Percentiles rank a stretch among this genome's conserved stretches.
These are phyloP conservation scores for Vitis rotundifolia DNA, from an alignment of 164 flowering plant genomes.

Conservation along the genomic window DNA sequence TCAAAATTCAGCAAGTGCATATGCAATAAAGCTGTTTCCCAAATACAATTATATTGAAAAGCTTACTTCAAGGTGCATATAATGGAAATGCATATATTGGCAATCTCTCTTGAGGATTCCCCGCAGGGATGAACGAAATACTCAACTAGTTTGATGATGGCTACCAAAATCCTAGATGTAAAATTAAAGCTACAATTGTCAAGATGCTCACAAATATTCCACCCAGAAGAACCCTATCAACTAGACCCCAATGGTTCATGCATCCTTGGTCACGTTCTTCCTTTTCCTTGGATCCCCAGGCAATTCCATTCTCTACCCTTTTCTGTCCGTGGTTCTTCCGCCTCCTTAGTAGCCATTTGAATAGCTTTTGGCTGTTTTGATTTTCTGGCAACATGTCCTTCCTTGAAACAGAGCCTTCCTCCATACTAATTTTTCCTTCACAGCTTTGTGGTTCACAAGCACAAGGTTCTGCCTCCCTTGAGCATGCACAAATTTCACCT, in stretches of 20 bases:
- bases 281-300: slow-evolving; percentile 15
- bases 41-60: too few relatives aligned
- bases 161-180: slow-evolving; percentile 30
- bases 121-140: neutral
- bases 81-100: neutral
- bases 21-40: too few relatives aligned
- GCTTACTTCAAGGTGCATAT: too few relatives aligned
- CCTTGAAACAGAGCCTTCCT: slow-evolving; percentile 10
- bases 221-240: slow-evolving; percentile 59
- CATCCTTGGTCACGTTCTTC: slow-evolving; percentile 4
- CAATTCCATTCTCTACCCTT: slow-evolving; percentile 14
- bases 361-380: slow-evolving; percentile 21
- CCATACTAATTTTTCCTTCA: slow-evolving; percentile 22
- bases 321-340: slow-evolving; percentile 35
- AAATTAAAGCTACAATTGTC: slow-evolving; percentile 43
- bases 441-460: slow-evolving; percentile 44
- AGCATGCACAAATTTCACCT: slow-evolving; percentile 34
- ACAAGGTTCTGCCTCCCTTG: slow-evolving; percentile 43
- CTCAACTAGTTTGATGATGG: slow-evolving; percentile 2
- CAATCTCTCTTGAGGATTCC: neutral
- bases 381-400: slow-evolving; percentile 16
- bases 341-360: slow-evolving; percentile 55
- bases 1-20: too few relatives aligned
- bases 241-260: slow-evolving; percentile 20
- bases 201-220: slow-evolving; percentile 59